These are phyloP conservation scores for Phytophthora citrophthora DNA, from an alignment of 352 stramenopile species.

Conservation along the genomic window DNA sequence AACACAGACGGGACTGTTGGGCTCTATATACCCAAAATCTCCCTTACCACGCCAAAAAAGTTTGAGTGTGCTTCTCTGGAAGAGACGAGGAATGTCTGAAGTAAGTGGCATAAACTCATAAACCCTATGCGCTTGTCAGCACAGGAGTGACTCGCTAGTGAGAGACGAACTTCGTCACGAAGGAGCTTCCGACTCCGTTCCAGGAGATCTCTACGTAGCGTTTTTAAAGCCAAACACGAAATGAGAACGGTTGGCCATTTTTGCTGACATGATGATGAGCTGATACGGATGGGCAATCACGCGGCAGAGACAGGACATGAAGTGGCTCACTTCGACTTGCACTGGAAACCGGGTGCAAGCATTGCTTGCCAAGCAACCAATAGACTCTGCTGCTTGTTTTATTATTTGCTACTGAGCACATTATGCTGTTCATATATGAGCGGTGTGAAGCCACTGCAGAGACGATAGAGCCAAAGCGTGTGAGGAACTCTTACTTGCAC, in stretches of 20 bases:
- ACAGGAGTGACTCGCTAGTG: no score
- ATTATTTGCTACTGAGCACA: no score
- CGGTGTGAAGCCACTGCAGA: no score
- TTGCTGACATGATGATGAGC: slow-evolving; percentile 9
- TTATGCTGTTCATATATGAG: no score
- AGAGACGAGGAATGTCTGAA: neutral
- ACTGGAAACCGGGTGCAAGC: neutral
- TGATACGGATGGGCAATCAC: slow-evolving; percentile 18
- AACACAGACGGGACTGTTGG: neutral
- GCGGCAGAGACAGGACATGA: slow-evolving; percentile 7
- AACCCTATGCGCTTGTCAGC: neutral
- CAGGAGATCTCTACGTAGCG: no score
- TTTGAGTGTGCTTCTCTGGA: neutral
- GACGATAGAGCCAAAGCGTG: no score
- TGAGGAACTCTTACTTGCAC: no score
- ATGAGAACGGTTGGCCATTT: slow-evolving; percentile 5
- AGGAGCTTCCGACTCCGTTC: no score
- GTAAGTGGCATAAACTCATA: neutral
- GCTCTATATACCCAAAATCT: neutral
- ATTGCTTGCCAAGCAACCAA: neutral
- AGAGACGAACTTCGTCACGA: no score
- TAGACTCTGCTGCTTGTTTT: no score
- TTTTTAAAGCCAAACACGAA: neutral
- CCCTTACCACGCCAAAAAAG: neutral
- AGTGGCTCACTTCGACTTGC: slow-evolving; percentile 11